Evolutionary conservation across 345 rosid species (phyloP).

Genomic region (Arabidopsis arenosa): DNA sequence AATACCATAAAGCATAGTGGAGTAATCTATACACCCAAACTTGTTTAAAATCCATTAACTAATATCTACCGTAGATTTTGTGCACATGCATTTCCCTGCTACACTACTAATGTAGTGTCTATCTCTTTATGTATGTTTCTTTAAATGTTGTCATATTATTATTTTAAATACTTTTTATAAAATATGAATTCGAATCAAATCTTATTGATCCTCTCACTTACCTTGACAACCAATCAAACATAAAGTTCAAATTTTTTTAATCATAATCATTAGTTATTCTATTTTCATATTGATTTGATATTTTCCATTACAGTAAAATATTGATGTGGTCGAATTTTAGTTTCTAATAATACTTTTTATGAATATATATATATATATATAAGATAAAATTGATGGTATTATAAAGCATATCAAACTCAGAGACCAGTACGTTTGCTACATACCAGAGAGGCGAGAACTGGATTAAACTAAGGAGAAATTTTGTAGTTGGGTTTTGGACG

Average conservation of each 20-base stretch:
- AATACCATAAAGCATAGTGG: constrained; percentile 46
- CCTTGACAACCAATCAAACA: constrained; percentile 40
- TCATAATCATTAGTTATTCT: constrained; percentile 5
- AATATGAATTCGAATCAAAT: constrained; percentile 32
- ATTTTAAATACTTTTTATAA: constrained; percentile 5
- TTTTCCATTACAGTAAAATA: not conserved
- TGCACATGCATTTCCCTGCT: constrained; percentile 56
- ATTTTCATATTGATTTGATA: not conserved
- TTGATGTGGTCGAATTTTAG: not conserved
- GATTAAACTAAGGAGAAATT: not conserved
- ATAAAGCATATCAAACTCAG: not conserved
- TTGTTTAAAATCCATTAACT: constrained; percentile 6
- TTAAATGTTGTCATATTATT: constrained; percentile 12
- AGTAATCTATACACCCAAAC: constrained; percentile 33
- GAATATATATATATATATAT: not conserved
- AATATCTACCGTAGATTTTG: constrained; percentile 65
- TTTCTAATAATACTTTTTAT: not conserved
- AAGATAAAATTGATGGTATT: not conserved
- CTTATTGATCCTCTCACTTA: constrained; percentile 36
- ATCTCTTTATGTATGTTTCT: constrained; percentile 10
- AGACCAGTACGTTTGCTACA: not conserved
- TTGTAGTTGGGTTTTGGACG: no score
- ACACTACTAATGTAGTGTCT: constrained; percentile 31
- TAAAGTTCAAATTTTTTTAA: constrained; percentile 12
- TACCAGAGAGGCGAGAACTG: not conserved